Conservation (phyloP, 1,284 basidiomycete species). For the Sanghuangporus baumii region DNA sequence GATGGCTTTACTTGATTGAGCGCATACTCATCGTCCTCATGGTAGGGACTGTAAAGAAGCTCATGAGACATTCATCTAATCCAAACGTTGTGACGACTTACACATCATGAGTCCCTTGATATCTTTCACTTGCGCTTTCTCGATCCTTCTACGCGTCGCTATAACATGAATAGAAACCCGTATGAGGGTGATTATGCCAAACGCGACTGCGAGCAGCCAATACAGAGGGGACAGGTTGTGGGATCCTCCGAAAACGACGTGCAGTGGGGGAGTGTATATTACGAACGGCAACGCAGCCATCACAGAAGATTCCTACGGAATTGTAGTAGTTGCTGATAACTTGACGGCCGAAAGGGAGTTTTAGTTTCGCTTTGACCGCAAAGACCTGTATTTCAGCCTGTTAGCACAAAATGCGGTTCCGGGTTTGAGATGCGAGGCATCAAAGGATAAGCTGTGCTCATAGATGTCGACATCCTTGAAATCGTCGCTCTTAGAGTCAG, state of each 20-base stretch:
- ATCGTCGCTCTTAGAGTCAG: too few species aligned
- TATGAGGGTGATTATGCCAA: slow-evolving; percentile 51
- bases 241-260: slow-evolving; percentile 61
- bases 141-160: slow-evolving; percentile 47
- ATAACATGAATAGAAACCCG: slow-evolving; percentile 58
- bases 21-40: slow-evolving; percentile 59
- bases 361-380: slow-evolving; percentile 60
- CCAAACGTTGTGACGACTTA: slow-evolving; percentile 27
- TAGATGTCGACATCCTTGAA: too few species aligned
- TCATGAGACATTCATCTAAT: neutral
- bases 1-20: neutral
- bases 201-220: slow-evolving; percentile 61
- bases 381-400: slow-evolving; percentile 39
- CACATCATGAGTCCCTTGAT: slow-evolving; percentile 67
- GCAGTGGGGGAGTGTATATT: slow-evolving; percentile 62
- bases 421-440: too few species aligned
- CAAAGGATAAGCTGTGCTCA: too few species aligned
- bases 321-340: slow-evolving; percentile 58
- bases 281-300: slow-evolving; percentile 62
- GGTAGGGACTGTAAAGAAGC: slow-evolving; percentile 47
- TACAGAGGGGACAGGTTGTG: slow-evolving; percentile 54
- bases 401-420: too few species aligned
- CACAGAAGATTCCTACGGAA: slow-evolving; percentile 57
- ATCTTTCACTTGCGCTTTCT: slow-evolving; percentile 53
- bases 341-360: slow-evolving; percentile 55